Base-by-base conservation (phyloP, 371 early-diverging fungal genomes). In the Mucor circinelloides region DNA sequence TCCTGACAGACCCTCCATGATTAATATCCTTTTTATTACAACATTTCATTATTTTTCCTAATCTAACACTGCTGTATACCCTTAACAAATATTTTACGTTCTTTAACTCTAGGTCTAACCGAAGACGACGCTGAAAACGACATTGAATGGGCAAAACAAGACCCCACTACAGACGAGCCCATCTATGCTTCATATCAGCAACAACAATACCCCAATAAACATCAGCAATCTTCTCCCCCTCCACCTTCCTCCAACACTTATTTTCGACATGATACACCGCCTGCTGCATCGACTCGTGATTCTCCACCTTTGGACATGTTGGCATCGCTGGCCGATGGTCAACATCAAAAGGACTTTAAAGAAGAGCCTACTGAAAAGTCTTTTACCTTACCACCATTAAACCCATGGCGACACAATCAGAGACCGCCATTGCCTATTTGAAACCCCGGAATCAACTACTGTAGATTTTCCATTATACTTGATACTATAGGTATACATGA, bases 241-340 rank as follows among this genome's bases (percentile, higher is more conserved):
- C 40, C 40, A 17, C 31, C 64, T 17, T 30, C 27, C 36, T 36
- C 36, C 12, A 36, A 13, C 36, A 23, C 50, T 23, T 50, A 25
- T 50, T 60, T 42, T 30, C 60, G 42, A 58, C n/a, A 58, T 59
- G 17, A 54, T 34, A 23, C 56, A 52, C 25, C 69, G 58, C 50
- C 54, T 6, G 7, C 40, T 15, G 30, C 40, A 54, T 2, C 42
- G 15, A 42, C 40, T 46, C 67, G 56, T 56, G 27, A 65, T 34
- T 70, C 75, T 23, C 72, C 81, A 25, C 70, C 74, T 3, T 36
- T 76, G 13, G 72, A 80, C 52, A 62, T 64, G 60, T 63, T 80
- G 58, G 74, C 76, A 48, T 78, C 81, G 68, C 74, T 77, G 68
- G 81, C 71, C 70, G 81, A 80, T 63, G 63, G 64, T 30, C 77